These are phyloP conservation scores for Trichosporon faecale DNA, from an alignment of 1,284 basidiomycete species.

Conservation along the genomic window DNA sequence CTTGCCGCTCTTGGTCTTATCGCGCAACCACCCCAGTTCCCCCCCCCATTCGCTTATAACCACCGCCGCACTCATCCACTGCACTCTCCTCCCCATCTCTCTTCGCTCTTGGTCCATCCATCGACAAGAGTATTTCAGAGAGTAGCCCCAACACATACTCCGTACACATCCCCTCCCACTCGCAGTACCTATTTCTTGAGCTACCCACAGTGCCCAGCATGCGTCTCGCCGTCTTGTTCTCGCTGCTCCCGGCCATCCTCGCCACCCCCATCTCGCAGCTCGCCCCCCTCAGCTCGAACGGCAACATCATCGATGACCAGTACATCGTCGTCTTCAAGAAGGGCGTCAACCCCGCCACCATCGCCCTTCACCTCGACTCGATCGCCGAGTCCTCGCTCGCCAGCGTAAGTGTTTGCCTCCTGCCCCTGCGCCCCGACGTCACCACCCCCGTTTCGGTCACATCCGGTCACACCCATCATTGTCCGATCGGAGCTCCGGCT, in stretches of 20 bases:
- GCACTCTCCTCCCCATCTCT: background rate
- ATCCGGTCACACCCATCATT: background rate
- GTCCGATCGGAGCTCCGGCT: background rate
- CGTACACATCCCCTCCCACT: constrained; percentile 5
- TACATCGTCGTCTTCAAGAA: constrained; percentile 88
- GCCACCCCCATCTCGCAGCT: constrained; percentile 42
- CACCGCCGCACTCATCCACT: background rate
- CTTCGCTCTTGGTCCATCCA: constrained; percentile 1
- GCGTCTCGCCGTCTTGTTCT: constrained; percentile 36
- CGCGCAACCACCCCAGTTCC: background rate
- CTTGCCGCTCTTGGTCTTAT: background rate
- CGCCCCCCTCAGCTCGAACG: constrained; percentile 49
- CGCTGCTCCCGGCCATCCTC: constrained; percentile 41
- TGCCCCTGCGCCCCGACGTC: constrained; percentile 50
- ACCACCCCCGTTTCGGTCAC: background rate
- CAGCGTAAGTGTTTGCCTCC: constrained; percentile 43
- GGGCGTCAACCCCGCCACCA: constrained; percentile 59
- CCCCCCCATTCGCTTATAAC: constrained; percentile 1
- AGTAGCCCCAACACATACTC: background rate
- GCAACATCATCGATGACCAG: constrained; percentile 65
- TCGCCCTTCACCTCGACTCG: constrained; percentile 64
- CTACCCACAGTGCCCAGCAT: constrained; percentile 24
- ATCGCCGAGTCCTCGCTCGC: constrained; percentile 37
- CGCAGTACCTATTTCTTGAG: constrained; percentile 2
- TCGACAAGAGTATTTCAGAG: constrained; percentile 2